Evolutionary conservation across 176 grass and related monocot species (phyloP).

Genomic region (Lolium multiflorum): DNA sequence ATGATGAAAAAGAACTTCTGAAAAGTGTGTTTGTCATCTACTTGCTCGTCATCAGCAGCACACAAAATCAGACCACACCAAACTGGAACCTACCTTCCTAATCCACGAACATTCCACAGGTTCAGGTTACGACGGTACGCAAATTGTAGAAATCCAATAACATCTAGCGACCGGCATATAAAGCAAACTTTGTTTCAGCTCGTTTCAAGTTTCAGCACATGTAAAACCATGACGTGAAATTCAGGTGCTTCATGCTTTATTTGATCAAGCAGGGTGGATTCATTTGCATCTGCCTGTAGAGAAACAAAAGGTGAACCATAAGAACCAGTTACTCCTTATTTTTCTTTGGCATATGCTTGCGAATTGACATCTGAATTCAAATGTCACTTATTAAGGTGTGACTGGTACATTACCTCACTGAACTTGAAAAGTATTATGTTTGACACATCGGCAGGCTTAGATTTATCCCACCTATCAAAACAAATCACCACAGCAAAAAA

Average conservation of each 20-base stretch:
- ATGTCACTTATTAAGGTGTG: not conserved
- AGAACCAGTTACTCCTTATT: too few relatives aligned
- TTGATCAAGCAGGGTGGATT: constrained; percentile 67
- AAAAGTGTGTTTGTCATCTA: not conserved
- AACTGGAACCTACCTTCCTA: not conserved
- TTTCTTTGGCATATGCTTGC: too few relatives aligned
- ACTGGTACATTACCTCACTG: constrained; percentile 64
- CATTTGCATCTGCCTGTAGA: constrained; percentile 52
- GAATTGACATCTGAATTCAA: too few relatives aligned
- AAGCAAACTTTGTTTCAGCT: constrained; percentile 69
- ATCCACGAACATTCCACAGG: not conserved
- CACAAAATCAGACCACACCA: not conserved
- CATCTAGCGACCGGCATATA: constrained; percentile 35
- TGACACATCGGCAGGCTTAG: constrained; percentile 72
- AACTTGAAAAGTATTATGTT: constrained; percentile 81
- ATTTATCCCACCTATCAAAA: constrained; percentile 83
- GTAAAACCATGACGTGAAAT: constrained; percentile 73
- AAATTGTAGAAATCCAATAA: too few relatives aligned
- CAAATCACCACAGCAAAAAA: constrained; percentile 17
- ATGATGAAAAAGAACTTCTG: not conserved
- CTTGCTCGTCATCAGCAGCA: not conserved
- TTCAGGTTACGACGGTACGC: too few relatives aligned
- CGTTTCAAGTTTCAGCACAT: constrained; percentile 48
- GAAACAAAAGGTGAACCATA: too few relatives aligned
- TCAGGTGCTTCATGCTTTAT: constrained; percentile 76